Conservation (phyloP, 805 yeast genomes). For the Lachancea dasiensis region DNA sequence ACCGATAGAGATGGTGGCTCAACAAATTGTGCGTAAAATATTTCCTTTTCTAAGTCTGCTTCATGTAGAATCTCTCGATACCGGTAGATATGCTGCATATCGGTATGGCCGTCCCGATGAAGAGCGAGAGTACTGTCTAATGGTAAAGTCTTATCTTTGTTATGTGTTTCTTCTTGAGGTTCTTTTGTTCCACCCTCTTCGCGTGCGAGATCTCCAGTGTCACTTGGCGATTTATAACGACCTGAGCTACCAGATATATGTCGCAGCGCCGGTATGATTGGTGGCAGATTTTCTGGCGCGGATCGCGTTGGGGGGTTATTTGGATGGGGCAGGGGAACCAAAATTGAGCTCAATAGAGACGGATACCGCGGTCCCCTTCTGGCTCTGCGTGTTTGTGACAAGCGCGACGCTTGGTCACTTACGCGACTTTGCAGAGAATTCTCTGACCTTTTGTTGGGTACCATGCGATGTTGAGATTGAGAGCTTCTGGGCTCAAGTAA, state of each 20-base stretch:
- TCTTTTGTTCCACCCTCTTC: not conserved
- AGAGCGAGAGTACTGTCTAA: not conserved
- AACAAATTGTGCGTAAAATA: constrained; percentile 19
- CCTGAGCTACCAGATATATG: constrained; percentile 9
- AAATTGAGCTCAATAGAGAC: constrained; percentile 10
- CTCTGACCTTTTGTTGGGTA: constrained; percentile 12
- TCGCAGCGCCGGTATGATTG: constrained; percentile 11
- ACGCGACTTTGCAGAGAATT: constrained; percentile 9
- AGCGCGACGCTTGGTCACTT: constrained; percentile 4
- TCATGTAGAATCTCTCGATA: constrained; percentile 3
- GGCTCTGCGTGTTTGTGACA: constrained; percentile 6
- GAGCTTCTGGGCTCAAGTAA: constrained; percentile 2
- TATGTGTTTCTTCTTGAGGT: not conserved
- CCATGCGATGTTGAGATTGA: not conserved
- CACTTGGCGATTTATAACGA: not conserved
- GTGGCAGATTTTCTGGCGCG: not conserved
- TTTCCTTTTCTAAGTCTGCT: constrained; percentile 4
- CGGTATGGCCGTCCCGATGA: constrained; percentile 1
- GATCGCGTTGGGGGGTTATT: not conserved
- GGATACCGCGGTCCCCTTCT: constrained; percentile 7
- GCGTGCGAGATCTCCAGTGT: not conserved
- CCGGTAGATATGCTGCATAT: constrained; percentile 7
- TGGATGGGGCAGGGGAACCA: constrained; percentile 8
- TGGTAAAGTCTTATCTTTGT: no score
- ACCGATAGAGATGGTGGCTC: constrained; percentile 22